These are phyloP conservation scores for Primulina huaijiensis DNA, from an alignment of 257 asterid genomes.

Conservation along the genomic window DNA sequence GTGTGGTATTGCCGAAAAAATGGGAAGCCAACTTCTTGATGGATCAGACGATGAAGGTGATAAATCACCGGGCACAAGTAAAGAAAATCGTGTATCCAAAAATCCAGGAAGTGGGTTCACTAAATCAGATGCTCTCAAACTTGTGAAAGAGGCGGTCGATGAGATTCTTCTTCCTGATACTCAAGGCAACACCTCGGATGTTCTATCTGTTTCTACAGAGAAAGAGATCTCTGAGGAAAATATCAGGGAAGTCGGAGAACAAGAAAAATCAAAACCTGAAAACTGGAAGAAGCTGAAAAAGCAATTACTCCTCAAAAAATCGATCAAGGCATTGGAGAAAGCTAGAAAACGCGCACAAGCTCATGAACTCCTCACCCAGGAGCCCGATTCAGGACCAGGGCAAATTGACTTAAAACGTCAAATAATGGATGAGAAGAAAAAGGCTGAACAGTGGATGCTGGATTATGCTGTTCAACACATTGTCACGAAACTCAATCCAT, in stretches of 20 bases:
- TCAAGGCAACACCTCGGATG: conserved; percentile 52
- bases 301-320: conserved; percentile 63
- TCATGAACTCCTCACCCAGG: conserved; percentile 24
- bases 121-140: conserved; percentile 65
- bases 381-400: conserved; percentile 36
- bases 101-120: conserved; percentile 45
- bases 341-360: conserved; percentile 40
- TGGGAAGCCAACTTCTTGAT: conserved; percentile 63
- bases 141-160: conserved; percentile 79
- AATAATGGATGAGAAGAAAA: conserved; percentile 69
- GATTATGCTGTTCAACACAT: conserved; percentile 85
- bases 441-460: conserved; percentile 96
- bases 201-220: conserved; percentile 45
- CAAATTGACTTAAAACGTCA: conserved; percentile 60
- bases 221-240: conserved; percentile 35
- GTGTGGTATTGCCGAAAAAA: conserved; percentile 61
- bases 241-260: conserved; percentile 21
- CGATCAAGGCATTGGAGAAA: conserved; percentile 72
- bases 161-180: conserved; percentile 71
- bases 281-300: conserved; percentile 86
- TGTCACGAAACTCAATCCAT: conserved; percentile 66
- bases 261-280: conserved; percentile 33
- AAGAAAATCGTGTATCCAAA: conserved; percentile 21
- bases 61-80: conserved; percentile 14
- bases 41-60: conserved; percentile 58